These are phyloP conservation scores for Geranium rotundifolium DNA, from an alignment of 345 rosid genomes.

Conservation along the genomic window DNA sequence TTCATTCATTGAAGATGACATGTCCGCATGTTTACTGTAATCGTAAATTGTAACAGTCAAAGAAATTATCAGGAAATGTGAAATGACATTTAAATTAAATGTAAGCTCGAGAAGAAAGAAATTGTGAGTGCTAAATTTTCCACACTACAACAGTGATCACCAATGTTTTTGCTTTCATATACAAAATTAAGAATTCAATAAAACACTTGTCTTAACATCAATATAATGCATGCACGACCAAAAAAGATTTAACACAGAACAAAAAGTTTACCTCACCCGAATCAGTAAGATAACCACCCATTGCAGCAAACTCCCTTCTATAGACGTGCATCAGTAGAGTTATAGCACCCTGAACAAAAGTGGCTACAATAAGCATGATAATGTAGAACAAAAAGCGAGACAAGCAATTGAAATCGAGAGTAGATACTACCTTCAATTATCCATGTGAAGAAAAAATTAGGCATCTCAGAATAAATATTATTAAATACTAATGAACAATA, in stretches of 20 bases:
- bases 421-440: neutral
- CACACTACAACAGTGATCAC: neutral
- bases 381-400: neutral
- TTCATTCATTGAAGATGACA: neutral
- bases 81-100: neutral
- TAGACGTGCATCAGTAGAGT: conserved; percentile 82
- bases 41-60: neutral
- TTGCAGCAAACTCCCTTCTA: conserved; percentile 71
- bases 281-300: conserved; percentile 97
- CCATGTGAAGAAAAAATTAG: neutral
- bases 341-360: conserved; percentile 77
- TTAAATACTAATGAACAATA: no score
- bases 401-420: neutral
- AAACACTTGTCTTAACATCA: neutral
- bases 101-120: neutral
- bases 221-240: neutral
- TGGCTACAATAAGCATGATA: conserved; percentile 8
- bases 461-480: neutral
- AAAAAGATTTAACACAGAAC: neutral
- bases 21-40: neutral
- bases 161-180: neutral
- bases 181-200: neutral
- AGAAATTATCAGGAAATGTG: neutral
- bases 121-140: neutral
- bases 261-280: conserved; percentile 80